Evolutionary conservation across 371 early-diverging fungal species (phyloP), one percentile per base, ranked within the genome.

Genomic region (Lichtheimia ornata): DNA sequence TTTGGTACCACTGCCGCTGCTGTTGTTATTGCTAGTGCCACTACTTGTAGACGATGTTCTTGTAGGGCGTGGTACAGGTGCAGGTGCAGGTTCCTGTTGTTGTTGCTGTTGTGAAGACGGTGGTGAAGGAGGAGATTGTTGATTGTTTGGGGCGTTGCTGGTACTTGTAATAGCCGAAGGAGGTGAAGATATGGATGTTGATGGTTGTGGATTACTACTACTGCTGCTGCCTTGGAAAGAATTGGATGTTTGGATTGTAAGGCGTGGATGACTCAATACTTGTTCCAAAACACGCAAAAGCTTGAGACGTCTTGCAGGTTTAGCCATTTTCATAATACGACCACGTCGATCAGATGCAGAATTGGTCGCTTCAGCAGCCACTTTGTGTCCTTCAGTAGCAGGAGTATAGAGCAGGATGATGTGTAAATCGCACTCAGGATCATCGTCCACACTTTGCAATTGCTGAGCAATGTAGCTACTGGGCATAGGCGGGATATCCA

Each of bases 291-390:
- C 61, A 22, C 71, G 74, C 7, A 85, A 51, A 4, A 85, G 62
- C 40, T 85, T 85, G 4, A 70, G 53, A 28, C 85, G 75, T 13
- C 85, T 71, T 27, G 77, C 83, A 3, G 85, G 85, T 58, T 85
- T 85, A 43, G 83, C 81, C 79, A 85, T 79, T 54, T 82, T 74
- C 28, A 79, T 72, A 17, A 83, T 67, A 3, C 73, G 62, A 1
- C 80, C 77, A 18, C 77, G 71, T 18, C 77, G 72, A 52, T 74
- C 77, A 6, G 73, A 72, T 5, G 68, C 70, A 15, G 73, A 72
- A 18, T 74, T 74, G 5, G 66, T 75, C 4, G 77, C 75, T 50
- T 74, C 77, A 0, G 77, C 73, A 9, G 77, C 80, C 0, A 74
- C 50, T 49, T 74, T 76, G 45, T 76, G 75, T 2, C 77, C 80